Base-by-base conservation (phyloP, 2,329 filamentous ascomycete genomes). In the Exserohilum turcica region DNA sequence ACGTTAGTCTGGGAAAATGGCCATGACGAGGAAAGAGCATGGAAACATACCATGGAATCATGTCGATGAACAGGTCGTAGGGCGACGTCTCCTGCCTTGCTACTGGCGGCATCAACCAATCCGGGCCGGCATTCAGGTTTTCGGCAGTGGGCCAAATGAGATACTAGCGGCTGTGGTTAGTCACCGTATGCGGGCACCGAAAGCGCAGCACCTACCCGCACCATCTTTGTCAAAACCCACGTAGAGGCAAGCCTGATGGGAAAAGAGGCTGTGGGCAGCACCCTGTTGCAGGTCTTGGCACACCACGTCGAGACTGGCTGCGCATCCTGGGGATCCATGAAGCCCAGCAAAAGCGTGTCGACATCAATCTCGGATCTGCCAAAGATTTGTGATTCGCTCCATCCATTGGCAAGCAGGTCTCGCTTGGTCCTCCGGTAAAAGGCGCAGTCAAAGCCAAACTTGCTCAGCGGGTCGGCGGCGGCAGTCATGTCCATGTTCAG, bases 101-200 rank as follows among this genome's bases (percentile, higher is more conserved):
- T 18, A 63, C 53, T 6, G 67, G 54, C 31, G 70, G 71, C 61
- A 68, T 66, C 56, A 73, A 45, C 71, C 71, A 74, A 12, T 73
- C 71, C 21, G 71, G 71, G 57, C 67, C 70, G 3, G 61, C 50
- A 36, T 72, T 71, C 64, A 72, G 65, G 37, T 70, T 71, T 33
- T 72, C 69, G 6, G 71, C 66, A 52, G 59, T 70, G n/a, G 71
- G 71, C 71, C 71, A 74, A 9, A 74, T 71, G 43, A 72, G 61
- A 61, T 64, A 74, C 70, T 74, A 44, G 15, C 36, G 35, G 15
- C n/a, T 12, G 5, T n/a, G 3, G 37, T 67, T 48, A 68, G 62
- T 36, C 19, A 18, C 13, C 12, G 13, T 28, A 21, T 33, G 16
- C n/a, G 15, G 12, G 37, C 13, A 3, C 35, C 6, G 18, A 6